These are phyloP conservation scores for Blastobotrys attinorum DNA, from an alignment of 805 yeast genomes.

Conservation along the genomic window DNA sequence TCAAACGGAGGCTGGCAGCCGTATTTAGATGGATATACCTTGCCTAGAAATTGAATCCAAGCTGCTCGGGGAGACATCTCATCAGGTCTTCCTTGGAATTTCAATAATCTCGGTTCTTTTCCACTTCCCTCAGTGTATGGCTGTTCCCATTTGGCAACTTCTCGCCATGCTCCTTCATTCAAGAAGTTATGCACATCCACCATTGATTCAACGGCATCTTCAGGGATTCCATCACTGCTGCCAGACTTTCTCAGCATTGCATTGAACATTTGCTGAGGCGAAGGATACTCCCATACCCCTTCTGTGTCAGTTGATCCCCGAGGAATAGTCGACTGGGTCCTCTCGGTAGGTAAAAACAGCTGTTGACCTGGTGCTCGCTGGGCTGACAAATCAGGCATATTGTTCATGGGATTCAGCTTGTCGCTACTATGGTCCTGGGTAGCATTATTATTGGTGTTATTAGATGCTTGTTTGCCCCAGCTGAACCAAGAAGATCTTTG, in stretches of 20 bases:
- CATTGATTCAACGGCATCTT: conserved; percentile 94
- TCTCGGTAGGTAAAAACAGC: conserved; percentile 67
- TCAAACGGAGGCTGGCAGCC: conserved; percentile 87
- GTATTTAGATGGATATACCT: conserved; percentile 63
- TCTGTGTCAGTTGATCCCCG: conserved; percentile 56
- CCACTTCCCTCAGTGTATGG: conserved; percentile 50
- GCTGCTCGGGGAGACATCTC: conserved; percentile 82
- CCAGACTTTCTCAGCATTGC: conserved; percentile 96
- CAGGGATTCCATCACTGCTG: conserved; percentile 68
- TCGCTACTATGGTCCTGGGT: conserved; percentile 4
- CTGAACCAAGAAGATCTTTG: conserved; percentile 15
- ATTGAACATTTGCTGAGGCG: conserved; percentile 98
- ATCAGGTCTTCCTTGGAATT: conserved; percentile 88
- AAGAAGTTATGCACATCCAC: conserved; percentile 93
- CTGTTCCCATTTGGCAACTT: conserved; percentile 85
- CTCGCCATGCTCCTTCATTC: conserved; percentile 97
- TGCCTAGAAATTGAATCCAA: conserved; percentile 55
- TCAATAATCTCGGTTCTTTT: conserved; percentile 64
- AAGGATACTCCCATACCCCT: conserved; percentile 97
- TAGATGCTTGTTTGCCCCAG: conserved; percentile 17
- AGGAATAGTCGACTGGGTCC: conserved; percentile 82
- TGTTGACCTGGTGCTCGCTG: conserved; percentile 74
- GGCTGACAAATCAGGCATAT: conserved; percentile 74
- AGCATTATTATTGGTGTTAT: conserved; percentile 28
- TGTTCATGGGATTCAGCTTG: conserved; percentile 68